Conservation (phyloP, 495 filamentous ascomycete genomes). For the Penicillium samsonianum region DNA sequence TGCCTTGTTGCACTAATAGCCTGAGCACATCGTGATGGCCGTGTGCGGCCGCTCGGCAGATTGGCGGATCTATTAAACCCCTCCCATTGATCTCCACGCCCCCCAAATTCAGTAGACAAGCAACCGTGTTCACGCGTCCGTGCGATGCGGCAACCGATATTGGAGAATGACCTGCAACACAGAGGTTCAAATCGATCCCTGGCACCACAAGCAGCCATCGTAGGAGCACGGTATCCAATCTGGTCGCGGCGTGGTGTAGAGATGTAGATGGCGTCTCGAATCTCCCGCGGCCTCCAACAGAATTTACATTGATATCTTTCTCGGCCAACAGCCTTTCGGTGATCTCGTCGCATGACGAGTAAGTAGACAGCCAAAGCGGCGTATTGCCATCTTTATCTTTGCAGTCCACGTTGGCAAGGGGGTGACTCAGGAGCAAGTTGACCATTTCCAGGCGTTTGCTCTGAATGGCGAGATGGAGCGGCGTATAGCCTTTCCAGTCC, state of each 20-base stretch:
- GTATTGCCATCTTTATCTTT: slow-evolving; percentile 15
- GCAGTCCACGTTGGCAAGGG: slow-evolving; percentile 1
- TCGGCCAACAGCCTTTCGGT: slow-evolving; percentile 13
- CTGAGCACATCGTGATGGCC: slow-evolving; percentile 6
- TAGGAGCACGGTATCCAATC: slow-evolving; percentile 14
- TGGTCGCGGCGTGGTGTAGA: slow-evolving; percentile 10
- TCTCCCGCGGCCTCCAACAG: slow-evolving; percentile 5
- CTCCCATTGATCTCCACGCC: slow-evolving; percentile 17
- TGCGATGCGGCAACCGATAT: slow-evolving; percentile 6
- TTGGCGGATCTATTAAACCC: slow-evolving; percentile 10
- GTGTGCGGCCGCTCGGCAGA: slow-evolving; percentile 5
- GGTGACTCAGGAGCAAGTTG: slow-evolving; percentile 13
- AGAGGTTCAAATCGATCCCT: slow-evolving; percentile 13
- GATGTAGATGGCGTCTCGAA: slow-evolving; percentile 12
- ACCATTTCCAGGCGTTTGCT: slow-evolving; percentile 9
- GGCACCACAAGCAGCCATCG: slow-evolving; percentile 8
- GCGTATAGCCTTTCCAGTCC: slow-evolving; percentile 14
- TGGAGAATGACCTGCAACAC: slow-evolving; percentile 12
- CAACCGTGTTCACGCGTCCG: slow-evolving; percentile 7
- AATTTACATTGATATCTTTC: slow-evolving; percentile 14
- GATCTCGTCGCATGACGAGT: slow-evolving; percentile 10
- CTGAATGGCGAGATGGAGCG: slow-evolving; percentile 16
- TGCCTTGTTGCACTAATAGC: slow-evolving; percentile 11
- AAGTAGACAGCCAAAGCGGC: slow-evolving; percentile 17
- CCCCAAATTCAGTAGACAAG: slow-evolving; percentile 4